phyloP scores from a whole-genome alignment of 139 green algal genomes.

The Ettlia oleoabundans region DNA sequence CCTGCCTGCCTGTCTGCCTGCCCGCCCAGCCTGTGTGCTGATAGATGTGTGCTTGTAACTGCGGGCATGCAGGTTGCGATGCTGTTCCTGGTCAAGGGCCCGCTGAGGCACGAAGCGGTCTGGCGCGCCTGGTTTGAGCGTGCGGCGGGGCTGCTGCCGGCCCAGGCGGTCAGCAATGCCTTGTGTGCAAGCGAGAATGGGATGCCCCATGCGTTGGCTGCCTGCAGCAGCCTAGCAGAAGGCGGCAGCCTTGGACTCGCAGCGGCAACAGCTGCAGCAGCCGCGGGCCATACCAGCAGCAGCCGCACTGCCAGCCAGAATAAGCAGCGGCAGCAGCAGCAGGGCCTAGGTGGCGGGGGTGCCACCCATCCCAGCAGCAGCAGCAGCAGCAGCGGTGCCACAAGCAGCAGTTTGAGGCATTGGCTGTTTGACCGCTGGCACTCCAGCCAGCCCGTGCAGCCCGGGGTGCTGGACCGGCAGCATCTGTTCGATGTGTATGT shows the following conservation, averaged over 20 bases:
- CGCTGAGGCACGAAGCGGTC: slow-evolving; percentile 42
- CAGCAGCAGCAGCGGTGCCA: not conserved
- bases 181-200: not conserved
- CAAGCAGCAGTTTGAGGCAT: not conserved
- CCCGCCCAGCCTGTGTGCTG: no score
- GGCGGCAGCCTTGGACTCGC: not conserved
- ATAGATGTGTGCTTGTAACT: no score
- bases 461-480: slow-evolving; percentile 7
- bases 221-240: slow-evolving; percentile 19
- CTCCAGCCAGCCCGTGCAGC: not conserved
- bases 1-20: not conserved
- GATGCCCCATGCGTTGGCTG: not conserved
- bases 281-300: not conserved
- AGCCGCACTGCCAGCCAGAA: not conserved
- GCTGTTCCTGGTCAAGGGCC: slow-evolving; percentile 44
- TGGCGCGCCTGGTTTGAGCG: slow-evolving; percentile 43
- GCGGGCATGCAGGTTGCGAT: slow-evolving; percentile 41
- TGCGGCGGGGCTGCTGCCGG: slow-evolving; percentile 24
- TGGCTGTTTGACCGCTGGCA: not conserved
- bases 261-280: not conserved
- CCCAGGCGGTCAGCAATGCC: not conserved
- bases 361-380: not conserved
- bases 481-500: slow-evolving; percentile 40
- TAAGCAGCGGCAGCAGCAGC: no score
- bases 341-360: not conserved